These are phyloP conservation scores for Eucalyptus curtisii DNA, from an alignment of 345 rosid genomes.

Conservation along the genomic window DNA sequence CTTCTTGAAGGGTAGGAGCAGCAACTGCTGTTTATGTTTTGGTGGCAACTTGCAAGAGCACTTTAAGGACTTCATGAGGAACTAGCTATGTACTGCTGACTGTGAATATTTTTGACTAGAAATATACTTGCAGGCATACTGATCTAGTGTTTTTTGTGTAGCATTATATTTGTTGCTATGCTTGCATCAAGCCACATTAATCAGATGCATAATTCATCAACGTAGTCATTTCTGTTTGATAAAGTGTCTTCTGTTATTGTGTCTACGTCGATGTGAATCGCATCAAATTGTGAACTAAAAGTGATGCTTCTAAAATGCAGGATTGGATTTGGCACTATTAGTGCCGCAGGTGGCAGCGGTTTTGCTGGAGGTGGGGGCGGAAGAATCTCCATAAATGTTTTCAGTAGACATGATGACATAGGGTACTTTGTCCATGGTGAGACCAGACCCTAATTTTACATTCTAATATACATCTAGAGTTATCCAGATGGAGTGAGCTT, in stretches of 20 bases:
- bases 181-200: background rate
- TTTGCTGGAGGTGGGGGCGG: constrained; percentile 83
- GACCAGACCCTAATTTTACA: background rate
- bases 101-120: background rate
- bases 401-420: constrained; percentile 53
- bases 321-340: constrained; percentile 42
- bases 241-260: background rate
- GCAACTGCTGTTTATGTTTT: background rate
- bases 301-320: constrained; percentile 14
- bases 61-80: background rate
- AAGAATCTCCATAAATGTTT: constrained; percentile 51
- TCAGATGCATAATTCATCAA: background rate
- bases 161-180: background rate
- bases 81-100: background rate
- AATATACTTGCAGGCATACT: background rate
- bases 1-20: background rate
- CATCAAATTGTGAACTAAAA: background rate
- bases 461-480: background rate
- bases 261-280: background rate
- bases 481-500: background rate
- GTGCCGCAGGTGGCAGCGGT: constrained; percentile 61
- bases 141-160: background rate
- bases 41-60: background rate
- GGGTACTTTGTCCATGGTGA: constrained; percentile 44
- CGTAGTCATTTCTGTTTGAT: background rate